A percentile compares a stretch with the other conserved stretches of the same genome.
Evolutionary conservation across 1,139 yeast genomes (phyloP).

Genomic region (Arxiozyma bovina): DNA sequence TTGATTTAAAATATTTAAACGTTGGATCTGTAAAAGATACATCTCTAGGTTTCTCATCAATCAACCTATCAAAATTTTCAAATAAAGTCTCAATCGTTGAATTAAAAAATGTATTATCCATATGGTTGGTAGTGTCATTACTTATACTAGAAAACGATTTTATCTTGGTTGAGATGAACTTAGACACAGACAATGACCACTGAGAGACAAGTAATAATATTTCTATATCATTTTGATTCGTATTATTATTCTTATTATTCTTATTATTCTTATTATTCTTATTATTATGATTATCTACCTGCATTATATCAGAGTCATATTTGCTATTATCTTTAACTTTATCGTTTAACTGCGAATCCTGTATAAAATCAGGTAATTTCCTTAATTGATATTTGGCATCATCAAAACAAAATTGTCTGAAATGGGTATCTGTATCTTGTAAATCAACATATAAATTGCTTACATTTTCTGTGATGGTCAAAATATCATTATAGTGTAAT

Average conservation of each 20-base stretch:
- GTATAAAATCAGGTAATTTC: conserved; percentile 13
- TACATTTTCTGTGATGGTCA: conserved; percentile 20
- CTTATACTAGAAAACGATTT: conserved; percentile 1
- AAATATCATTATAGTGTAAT: conserved; percentile 18
- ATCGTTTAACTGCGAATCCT: too few relatives aligned
- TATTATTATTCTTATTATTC: neutral
- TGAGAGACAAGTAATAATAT: conserved; percentile 10
- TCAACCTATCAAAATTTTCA: conserved; percentile 2
- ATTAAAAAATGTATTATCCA: neutral
- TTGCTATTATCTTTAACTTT: neutral
- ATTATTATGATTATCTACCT: neutral
- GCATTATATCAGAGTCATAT: neutral
- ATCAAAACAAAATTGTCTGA: conserved; percentile 27
- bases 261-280: neutral
- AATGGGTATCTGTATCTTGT: conserved; percentile 17
- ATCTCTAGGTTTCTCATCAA: neutral
- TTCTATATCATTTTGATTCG: neutral
- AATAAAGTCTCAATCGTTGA: neutral
- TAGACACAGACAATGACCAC: conserved; percentile 16
- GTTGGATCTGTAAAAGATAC: neutral
- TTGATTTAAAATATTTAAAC: neutral
- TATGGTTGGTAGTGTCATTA: neutral
- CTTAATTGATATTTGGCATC: conserved; percentile 21
- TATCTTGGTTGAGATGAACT: conserved; percentile 6
- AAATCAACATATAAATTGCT: conserved; percentile 11